Evolutionary conservation across 2,329 filamentous ascomycete species (phyloP).

Genomic region (Hymenotorrendiella dingleyae): DNA sequence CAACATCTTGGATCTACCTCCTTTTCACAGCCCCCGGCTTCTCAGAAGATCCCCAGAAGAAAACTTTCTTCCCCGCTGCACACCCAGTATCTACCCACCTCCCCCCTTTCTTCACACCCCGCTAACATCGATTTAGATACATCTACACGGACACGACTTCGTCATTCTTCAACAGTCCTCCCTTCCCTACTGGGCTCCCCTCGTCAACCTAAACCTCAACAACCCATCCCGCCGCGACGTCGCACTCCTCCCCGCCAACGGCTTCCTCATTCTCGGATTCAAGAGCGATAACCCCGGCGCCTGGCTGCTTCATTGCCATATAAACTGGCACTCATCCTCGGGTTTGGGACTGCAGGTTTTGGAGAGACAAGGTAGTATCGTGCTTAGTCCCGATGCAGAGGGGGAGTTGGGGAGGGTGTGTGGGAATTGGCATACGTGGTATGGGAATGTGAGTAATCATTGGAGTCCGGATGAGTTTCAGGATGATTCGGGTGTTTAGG

Average conservation of each 20-base stretch:
- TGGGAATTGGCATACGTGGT: conserved; percentile 21
- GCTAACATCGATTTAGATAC: not conserved
- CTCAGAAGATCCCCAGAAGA: not conserved
- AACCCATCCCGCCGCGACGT: conserved; percentile 47
- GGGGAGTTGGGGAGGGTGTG: conserved; percentile 21
- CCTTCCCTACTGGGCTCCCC: not conserved
- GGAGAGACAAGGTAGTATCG: conserved; percentile 30
- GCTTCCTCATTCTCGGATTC: conserved; percentile 17
- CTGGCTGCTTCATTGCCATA: conserved; percentile 27
- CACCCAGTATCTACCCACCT: conserved; percentile 1
- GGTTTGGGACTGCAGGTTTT: conserved; percentile 47
- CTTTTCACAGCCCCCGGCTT: conserved; percentile 1
- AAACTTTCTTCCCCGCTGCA: conserved; percentile 1
- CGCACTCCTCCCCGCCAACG: conserved; percentile 34
- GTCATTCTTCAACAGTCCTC: conserved; percentile 1
- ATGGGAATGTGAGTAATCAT: conserved; percentile 2
- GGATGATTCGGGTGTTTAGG: conserved; percentile 5
- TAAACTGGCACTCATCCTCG: conserved; percentile 44
- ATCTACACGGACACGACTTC: conserved; percentile 8
- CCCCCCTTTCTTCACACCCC: not conserved
- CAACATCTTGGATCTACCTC: conserved; percentile 1
- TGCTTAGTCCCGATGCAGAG: conserved; percentile 15
- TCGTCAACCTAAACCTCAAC: conserved; percentile 11
- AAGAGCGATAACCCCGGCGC: conserved; percentile 33
- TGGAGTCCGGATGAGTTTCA: conserved; percentile 6